Base-by-base conservation (phyloP, 345 rosid species). In the Stellera chamaejasme region DNA sequence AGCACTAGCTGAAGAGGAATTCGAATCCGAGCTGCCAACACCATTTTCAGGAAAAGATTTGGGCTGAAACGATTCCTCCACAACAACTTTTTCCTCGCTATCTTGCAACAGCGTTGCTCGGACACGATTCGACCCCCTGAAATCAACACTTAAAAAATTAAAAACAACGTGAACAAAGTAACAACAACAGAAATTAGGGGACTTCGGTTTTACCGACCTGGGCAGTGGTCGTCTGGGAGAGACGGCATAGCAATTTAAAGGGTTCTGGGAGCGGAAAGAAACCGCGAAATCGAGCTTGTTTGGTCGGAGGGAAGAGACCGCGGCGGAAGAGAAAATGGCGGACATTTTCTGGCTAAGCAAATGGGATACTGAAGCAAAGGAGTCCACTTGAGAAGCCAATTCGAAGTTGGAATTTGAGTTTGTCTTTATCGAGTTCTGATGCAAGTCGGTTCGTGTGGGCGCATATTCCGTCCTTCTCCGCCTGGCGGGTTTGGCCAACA, bases 1-100 rank as follows among this genome's bases (percentile, higher is more conserved):
- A 56, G 53, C 76, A 69, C 66, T 64, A 52, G 75, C 23, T 4
- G 88, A 55, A 15, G 79, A 19, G 23, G 23, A 72, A 66, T 13
- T 58, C 50, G 2, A 49, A 12, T 51, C 47, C 11, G 80, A 48
- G 26, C 61, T 78, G 12, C 48, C 77, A 11, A 9, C 26, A 52
- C 55, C 68, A 9, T 50, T 51, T 7, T 53, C 69, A 28, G 75
- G 68, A 41, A 75, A 60, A 53, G 61, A 69, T 14, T 74, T 79
- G 0, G 93, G 64, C 61, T n/a, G 68, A 67, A 84, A 84, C 5
- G 89, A 73, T 47, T 86, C 87, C 62, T 88, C 91, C 10, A 82
- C 80, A 2, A 53, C 82, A 26, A 89, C 85, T 66, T 80, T 71
- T 71, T 84, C 79, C 48, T 92, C 94, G n/a, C 79, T 64, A 45